phyloP scores from a whole-genome alignment of 345 rosid genomes.

The Hibiscus tridactylites region DNA sequence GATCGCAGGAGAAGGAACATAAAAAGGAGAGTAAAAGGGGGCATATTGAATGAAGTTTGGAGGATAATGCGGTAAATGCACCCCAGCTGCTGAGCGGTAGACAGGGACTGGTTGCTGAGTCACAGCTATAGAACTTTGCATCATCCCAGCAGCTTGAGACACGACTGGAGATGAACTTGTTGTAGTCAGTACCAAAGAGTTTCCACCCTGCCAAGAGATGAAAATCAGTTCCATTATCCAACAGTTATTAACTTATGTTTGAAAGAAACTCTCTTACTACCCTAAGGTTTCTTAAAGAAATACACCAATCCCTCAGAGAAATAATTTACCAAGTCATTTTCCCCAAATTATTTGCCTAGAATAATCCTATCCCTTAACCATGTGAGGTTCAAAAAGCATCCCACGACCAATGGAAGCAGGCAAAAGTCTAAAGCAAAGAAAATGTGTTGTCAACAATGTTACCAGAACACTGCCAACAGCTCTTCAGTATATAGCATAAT shows the following conservation, averaged over 20 bases:
- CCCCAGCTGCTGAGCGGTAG: constrained; percentile 74
- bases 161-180: constrained; percentile 56
- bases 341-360: neutral
- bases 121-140: constrained; percentile 74
- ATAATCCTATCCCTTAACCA: neutral
- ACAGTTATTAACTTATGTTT: neutral
- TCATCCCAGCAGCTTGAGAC: constrained; percentile 72
- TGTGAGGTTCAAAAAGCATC: neutral
- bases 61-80: constrained; percentile 75
- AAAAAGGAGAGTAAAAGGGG: constrained; percentile 64
- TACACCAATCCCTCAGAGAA: neutral
- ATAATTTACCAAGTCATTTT: neutral
- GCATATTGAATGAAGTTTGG: constrained; percentile 79
- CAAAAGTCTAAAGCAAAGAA: neutral
- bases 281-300: neutral
- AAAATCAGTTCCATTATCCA: neutral
- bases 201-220: constrained; percentile 55
- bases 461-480: neutral
- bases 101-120: constrained; percentile 80
- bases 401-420: neutral
- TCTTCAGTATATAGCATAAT: neutral
- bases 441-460: neutral
- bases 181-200: constrained; percentile 54
- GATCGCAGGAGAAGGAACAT: constrained; percentile 62
- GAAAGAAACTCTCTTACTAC: neutral